phyloP scores from a whole-genome alignment of 305 asterid genomes.

The Withania somnifera region DNA sequence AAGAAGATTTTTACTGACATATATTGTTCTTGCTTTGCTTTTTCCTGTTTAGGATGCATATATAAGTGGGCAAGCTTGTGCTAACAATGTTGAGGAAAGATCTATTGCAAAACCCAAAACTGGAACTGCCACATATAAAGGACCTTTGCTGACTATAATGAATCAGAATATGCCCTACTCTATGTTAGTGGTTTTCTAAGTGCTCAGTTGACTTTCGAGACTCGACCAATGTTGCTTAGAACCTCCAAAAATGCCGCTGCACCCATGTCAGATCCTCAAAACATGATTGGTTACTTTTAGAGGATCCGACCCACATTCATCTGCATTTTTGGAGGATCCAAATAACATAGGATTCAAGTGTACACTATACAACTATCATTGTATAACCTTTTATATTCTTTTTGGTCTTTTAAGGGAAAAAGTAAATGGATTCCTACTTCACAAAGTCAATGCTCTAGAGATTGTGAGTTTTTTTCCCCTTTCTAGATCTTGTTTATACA shows the following conservation, averaged over 20 bases:
- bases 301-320: neutral
- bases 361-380: neutral
- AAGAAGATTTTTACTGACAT: neutral
- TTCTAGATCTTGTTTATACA: too few relatives aligned
- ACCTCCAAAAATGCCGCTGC: neutral
- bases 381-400: neutral
- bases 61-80: slow-evolving; percentile 21
- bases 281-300: neutral
- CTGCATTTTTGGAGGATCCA: neutral
- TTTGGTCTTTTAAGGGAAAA: slow-evolving; percentile 18
- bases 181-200: slow-evolving; percentile 22
- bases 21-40: neutral
- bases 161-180: slow-evolving; percentile 11
- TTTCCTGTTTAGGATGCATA: slow-evolving; percentile 33
- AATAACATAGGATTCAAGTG: neutral
- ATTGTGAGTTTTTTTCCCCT: slow-evolving; percentile 39
- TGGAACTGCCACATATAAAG: slow-evolving; percentile 12
- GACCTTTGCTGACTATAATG: slow-evolving; percentile 25
- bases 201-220: neutral
- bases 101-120: neutral
- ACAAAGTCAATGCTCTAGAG: slow-evolving; percentile 35
- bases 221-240: neutral
- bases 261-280: neutral
- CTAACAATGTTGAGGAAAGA: slow-evolving; percentile 2
- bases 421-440: slow-evolving; percentile 40